These are phyloP conservation scores for Fusarium aywerte DNA, from an alignment of 2,329 filamentous ascomycete genomes.

Conservation along the genomic window DNA sequence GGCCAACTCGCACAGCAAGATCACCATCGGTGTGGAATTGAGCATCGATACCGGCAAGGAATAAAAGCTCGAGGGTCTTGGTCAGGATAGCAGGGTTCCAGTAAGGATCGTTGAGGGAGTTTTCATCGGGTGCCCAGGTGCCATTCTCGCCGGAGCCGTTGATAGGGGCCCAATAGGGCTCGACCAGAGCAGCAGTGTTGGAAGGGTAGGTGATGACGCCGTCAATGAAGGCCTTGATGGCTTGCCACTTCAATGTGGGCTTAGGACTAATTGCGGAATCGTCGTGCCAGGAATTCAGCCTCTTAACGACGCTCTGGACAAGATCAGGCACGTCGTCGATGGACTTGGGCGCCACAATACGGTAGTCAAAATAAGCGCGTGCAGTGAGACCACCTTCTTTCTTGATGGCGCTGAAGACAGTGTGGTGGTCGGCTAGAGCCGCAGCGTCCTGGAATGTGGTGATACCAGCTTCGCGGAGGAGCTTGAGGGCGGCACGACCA, in stretches of 20 bases:
- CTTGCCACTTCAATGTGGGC: slow-evolving; percentile 45
- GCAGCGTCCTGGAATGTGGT: slow-evolving; percentile 47
- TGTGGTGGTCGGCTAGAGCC: slow-evolving; percentile 16
- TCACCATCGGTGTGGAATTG: slow-evolving; percentile 45
- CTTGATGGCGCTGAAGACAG: slow-evolving; percentile 38
- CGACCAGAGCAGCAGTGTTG: slow-evolving; percentile 45
- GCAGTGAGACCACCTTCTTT: slow-evolving; percentile 35
- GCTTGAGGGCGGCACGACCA: slow-evolving; percentile 42
- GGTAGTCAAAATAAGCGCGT: slow-evolving; percentile 45
- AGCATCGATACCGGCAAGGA: slow-evolving; percentile 37
- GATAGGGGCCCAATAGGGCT: slow-evolving; percentile 42
- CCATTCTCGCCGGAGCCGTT: slow-evolving; percentile 28
- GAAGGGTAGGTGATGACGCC: slow-evolving; percentile 46
- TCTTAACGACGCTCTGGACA: slow-evolving; percentile 25
- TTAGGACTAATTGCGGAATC: slow-evolving; percentile 21
- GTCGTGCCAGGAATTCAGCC: slow-evolving; percentile 25
- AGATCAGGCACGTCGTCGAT: slow-evolving; percentile 15
- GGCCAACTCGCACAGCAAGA: slow-evolving; percentile 40
- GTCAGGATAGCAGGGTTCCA: slow-evolving; percentile 41
- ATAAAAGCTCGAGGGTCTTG: slow-evolving; percentile 40
- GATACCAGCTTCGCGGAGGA: slow-evolving; percentile 44
- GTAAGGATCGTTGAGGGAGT: slow-evolving; percentile 44
- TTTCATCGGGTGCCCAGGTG: slow-evolving; percentile 35
- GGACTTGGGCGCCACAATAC: slow-evolving; percentile 40
- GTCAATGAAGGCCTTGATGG: slow-evolving; percentile 45